Evolutionary conservation across 2,329 filamentous ascomycete species (phyloP), one percentile per base, ranked within the genome.

Genomic region (Ophiostoma tasmaniense): DNA sequence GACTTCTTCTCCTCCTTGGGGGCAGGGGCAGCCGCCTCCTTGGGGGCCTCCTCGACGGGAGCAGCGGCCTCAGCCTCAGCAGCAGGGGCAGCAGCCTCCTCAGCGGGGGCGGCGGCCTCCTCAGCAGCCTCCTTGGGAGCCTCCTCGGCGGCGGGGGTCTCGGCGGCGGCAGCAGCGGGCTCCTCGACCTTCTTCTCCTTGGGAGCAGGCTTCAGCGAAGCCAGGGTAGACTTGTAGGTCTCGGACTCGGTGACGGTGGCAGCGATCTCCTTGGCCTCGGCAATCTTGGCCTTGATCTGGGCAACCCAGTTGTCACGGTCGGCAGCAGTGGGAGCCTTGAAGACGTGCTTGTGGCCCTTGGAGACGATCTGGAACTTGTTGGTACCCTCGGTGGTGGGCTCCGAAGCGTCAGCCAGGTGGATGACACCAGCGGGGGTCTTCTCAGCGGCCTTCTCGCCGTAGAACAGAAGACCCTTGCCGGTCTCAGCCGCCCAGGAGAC

Each of bases 281-380:
- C 85, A 67, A 91, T 86, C 84, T 93, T 92, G 76, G 86, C 81
- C 86, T 95, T 93, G 74, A 97, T 79, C 76, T 93, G 90, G 72
- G 88, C 82, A 75, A 96, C 87, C 95, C 95, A 98, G 85, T 90
- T 92, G 80, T 97, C 92, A 77, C 94, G 93, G 82, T 97, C 93
- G 70, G 87, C 82, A 66, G 86, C 75, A 75, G 77, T 89, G 75
- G 83, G 76, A 70, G 94, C 92, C 87, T 97, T 94, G 85, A 99
- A 97, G 71, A 86, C 86, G 86, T 97, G 93, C 88, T 97, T 96
- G 82, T 96, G 90, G 74, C 90, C 90, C 80, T 90, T 89, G 77
- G 91, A 81, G 78, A 89, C 91, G 84, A 98, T 90, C 77, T 88
- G 83, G 84, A 99, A 97, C 81, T 95, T 93, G 81, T 87, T 85